Conservation (phyloP, 129 eudicot genomes). For the Lactuca saligna region DNA sequence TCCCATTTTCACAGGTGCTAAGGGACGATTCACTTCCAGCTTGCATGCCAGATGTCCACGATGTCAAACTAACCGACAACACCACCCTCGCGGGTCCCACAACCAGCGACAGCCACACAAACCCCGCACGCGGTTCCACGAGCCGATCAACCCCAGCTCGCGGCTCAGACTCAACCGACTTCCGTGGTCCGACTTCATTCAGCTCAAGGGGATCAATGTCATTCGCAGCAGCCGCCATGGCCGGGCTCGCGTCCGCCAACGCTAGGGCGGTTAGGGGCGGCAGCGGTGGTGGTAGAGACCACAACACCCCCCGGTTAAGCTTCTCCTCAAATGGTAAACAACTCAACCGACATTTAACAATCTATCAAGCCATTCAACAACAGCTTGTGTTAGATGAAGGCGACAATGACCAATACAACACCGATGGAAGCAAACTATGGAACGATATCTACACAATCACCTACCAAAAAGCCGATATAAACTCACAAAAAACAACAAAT, state of each 20-base stretch:
- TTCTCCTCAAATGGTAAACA: slow-evolving; percentile 84
- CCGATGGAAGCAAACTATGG: slow-evolving; percentile 75
- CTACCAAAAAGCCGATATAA: slow-evolving; percentile 61
- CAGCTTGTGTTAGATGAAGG: slow-evolving; percentile 74
- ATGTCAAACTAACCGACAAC: slow-evolving; percentile 68
- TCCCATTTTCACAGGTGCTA: slow-evolving; percentile 40
- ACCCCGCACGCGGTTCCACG: too few species aligned
- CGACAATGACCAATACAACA: slow-evolving; percentile 53
- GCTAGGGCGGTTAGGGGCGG: slow-evolving; percentile 65
- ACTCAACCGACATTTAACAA: slow-evolving; percentile 64
- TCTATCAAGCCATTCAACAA: slow-evolving; percentile 83
- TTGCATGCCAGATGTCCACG: slow-evolving; percentile 78
- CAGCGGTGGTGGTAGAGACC: slow-evolving; percentile 51
- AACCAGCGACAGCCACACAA: slow-evolving; percentile 51
- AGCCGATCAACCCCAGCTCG: slow-evolving; percentile 50
- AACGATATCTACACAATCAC: slow-evolving; percentile 70
- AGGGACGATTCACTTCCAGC: slow-evolving; percentile 61
- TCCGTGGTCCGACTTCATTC: slow-evolving; percentile 37
- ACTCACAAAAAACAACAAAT: slow-evolving; percentile 29
- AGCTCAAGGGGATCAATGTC: slow-evolving; percentile 94
- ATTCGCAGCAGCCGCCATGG: slow-evolving; percentile 98
- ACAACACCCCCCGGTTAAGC: slow-evolving; percentile 48
- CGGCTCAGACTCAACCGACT: slow-evolving; percentile 33
- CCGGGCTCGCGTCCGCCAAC: slow-evolving; percentile 78
- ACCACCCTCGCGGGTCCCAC: slow-evolving; percentile 40